These are phyloP conservation scores for Cynara cardunculus DNA, from an alignment of 129 eudicot species.

Conservation along the genomic window DNA sequence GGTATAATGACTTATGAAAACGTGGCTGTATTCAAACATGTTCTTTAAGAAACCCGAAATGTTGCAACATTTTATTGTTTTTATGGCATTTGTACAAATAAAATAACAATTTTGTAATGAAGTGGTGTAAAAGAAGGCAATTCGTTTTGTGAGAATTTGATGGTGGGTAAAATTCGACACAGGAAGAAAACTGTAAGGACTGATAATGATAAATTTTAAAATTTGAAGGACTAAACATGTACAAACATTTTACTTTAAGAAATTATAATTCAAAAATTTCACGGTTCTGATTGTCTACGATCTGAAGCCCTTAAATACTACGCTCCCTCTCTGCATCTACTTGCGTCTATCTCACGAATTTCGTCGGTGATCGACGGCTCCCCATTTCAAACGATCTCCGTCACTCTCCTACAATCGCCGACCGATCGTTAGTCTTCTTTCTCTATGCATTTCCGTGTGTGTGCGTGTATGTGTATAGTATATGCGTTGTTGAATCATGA, in stretches of 20 bases:
- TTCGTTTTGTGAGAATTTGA: not conserved
- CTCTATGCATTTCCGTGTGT: too few species aligned
- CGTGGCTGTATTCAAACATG: not conserved
- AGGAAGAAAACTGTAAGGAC: not conserved
- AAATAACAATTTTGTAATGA: too few species aligned
- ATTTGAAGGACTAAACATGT: not conserved
- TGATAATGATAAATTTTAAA: not conserved
- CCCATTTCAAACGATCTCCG: slow-evolving; percentile 11
- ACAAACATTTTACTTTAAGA: not conserved
- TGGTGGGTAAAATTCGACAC: not conserved
- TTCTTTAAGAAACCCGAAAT: not conserved
- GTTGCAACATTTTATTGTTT: not conserved
- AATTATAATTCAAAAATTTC: not conserved
- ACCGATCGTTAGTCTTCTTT: slow-evolving; percentile 11
- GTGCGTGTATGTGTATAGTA: not conserved
- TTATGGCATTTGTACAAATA: not conserved
- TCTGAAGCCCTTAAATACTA: slow-evolving; percentile 20
- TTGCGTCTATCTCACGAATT: slow-evolving; percentile 10
- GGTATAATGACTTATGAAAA: not conserved
- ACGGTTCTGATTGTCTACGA: not conserved
- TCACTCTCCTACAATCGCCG: slow-evolving; percentile 3
- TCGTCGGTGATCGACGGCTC: slow-evolving; percentile 17
- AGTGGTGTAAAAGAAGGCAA: not conserved
- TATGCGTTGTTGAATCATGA: slow-evolving; percentile 8
- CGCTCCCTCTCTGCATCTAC: slow-evolving; percentile 10